These are phyloP conservation scores for Chrysochromulina parva DNA, from an alignment of 78 protist species.

Conservation along the genomic window DNA sequence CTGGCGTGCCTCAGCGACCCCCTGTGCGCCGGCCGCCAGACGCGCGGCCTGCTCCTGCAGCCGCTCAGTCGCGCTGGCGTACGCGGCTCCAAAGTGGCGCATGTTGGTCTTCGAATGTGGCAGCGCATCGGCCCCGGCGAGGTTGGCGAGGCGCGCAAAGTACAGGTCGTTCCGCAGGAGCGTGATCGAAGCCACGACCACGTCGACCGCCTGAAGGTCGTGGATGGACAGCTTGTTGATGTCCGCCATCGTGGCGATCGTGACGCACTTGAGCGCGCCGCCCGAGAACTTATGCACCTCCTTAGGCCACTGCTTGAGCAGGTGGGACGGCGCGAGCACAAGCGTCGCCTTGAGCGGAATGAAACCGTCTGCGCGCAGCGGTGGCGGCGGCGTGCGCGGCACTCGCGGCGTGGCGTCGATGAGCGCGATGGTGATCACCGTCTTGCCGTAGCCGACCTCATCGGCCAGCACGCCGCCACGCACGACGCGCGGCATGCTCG, in stretches of 20 bases:
- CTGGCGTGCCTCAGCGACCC: not conserved
- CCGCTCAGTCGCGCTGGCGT: not conserved
- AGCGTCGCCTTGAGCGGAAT: slow-evolving; percentile 28
- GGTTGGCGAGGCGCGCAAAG: not conserved
- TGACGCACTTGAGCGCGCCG: not conserved
- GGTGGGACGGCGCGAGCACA: slow-evolving; percentile 45
- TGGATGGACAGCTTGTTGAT: not conserved
- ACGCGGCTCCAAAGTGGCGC: not conserved
- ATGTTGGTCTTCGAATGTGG: not conserved
- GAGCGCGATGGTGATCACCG: slow-evolving; percentile 36
- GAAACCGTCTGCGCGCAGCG: not conserved
- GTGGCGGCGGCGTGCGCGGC: not conserved
- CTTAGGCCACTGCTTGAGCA: slow-evolving; percentile 36
- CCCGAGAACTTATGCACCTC: slow-evolving; percentile 26
- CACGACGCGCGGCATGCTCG: not conserved
- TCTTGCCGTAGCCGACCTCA: slow-evolving; percentile 54
- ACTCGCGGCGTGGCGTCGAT: not conserved
- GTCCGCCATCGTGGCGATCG: not conserved
- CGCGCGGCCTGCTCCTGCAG: not conserved
- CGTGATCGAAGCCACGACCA: slow-evolving; percentile 16
- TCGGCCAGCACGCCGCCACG: slow-evolving; percentile 53
- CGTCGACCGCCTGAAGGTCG: not conserved
- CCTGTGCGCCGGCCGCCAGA: not conserved
- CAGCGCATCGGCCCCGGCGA: not conserved
- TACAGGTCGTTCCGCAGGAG: slow-evolving; percentile 19